Base-by-base conservation (phyloP, 2,329 filamentous ascomycete species). In the Plenodomus biglobosus region DNA sequence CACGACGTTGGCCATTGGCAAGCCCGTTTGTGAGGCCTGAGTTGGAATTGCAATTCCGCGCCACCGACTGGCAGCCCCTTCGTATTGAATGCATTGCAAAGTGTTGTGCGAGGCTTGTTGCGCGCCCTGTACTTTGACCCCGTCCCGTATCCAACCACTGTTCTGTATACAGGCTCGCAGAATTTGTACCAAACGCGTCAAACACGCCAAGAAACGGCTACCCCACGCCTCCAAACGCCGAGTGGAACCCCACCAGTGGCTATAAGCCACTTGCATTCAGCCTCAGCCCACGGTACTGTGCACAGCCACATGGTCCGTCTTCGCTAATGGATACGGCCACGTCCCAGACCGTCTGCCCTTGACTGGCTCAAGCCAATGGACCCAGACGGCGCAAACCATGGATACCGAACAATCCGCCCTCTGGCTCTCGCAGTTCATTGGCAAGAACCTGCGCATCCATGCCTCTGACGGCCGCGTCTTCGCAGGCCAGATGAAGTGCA, bases 401-500 rank as follows among this genome's bases (percentile, higher is more conserved):
- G 75, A 80, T 38, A 79, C 80, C 59, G 68, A 76, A 36, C 76
- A 81, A 62, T 80, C 83, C 17, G 74, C 76, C 47, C 64, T 71
- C 37, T 88, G 82, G 64, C 78, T 90, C 21, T 70, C 73, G 27
- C 83, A 85, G 19, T 82, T 95, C 42, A 77, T 95, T 43, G 88
- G 88, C 70, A 89, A 89, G 70, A 88, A 84, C 34, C 75, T 97
- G 27, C 86, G 91, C 48, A 76, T 97, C 45, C 83, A 88, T 61
- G 89, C 87, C 13, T 88, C 85, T 3, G 92, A 97, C 69, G 84
- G 83, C 15, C 88, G 94, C 51, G 85, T 96, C 70, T 99, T 97
- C 72, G 84, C 91, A 46, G 94, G 94, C 17, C 81, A 85, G 55
- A 88, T 99, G 75, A 96, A 95, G 74, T 99, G 94, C 76, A 96